phyloP scores from a whole-genome alignment of 2,329 filamentous ascomycete species.

The Exophiala xenobiotica region DNA sequence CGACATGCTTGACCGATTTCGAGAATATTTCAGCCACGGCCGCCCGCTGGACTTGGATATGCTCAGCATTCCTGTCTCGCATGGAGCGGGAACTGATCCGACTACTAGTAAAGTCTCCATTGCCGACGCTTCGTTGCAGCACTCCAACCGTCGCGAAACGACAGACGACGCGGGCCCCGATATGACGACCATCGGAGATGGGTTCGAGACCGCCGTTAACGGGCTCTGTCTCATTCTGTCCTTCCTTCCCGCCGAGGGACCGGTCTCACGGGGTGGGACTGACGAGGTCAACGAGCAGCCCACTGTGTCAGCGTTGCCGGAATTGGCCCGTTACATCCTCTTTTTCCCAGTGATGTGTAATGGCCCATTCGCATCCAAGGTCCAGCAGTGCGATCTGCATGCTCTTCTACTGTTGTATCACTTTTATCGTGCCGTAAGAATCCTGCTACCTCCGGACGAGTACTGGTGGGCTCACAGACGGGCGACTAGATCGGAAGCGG shows the following conservation, averaged over 20 bases:
- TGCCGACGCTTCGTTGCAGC: too few species aligned
- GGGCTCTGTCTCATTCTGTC: neutral
- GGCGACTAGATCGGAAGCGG: neutral
- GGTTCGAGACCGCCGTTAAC: neutral
- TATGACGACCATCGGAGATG: too few species aligned
- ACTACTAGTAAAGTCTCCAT: too few species aligned
- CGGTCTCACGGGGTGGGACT: neutral
- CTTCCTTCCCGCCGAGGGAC: neutral
- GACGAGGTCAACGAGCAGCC: neutral
- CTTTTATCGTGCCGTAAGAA: neutral
- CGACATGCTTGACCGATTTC: neutral
- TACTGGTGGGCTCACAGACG: neutral
- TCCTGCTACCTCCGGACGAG: neutral
- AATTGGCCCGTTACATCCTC: conserved; percentile 1
- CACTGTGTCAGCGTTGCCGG: neutral
- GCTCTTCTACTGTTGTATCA: neutral
- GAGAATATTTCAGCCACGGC: neutral
- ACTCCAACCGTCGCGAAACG: too few species aligned
- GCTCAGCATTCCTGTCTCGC: too few species aligned
- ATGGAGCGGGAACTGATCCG: too few species aligned
- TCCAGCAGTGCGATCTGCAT: neutral
- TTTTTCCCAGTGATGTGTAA: neutral
- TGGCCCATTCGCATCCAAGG: neutral
- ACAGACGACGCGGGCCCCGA: too few species aligned
- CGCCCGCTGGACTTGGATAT: too few species aligned